Evolutionary conservation across 2,329 filamentous ascomycete species (phyloP), one percentile per base, ranked within the genome.

Genomic region (Alternaria arborescens): DNA sequence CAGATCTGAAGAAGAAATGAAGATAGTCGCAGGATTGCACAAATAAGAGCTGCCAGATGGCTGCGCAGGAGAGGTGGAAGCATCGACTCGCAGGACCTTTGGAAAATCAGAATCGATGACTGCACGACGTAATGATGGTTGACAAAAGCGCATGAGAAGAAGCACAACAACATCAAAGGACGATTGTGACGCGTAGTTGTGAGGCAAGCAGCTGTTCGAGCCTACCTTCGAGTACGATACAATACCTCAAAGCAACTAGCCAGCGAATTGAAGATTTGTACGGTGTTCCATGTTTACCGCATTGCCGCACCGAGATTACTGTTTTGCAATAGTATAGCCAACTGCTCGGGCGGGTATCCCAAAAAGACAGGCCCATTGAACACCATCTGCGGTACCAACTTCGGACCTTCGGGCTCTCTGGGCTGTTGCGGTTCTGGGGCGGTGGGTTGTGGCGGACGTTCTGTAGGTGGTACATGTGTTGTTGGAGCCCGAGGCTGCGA

Each of bases 331-430:
- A 79, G 47, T 7, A 65, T 64, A 43, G 74, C 71, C 30, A 78
- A 62, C 58, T 79, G 77, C 10, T 79, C 77, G 36, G 77, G 74
- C 2, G 77, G 72, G 57, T 97, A 97, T 0, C 94, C 94, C 70
- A 98, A 92, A 73, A 97, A 97, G 0, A 97, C 93, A 0, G 94
- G 94, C 0, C 94, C 94, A 8, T 92, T 97, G 74, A 97, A 97
- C 0, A 96, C 84, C 86, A 97, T 91, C 69, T 91, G 89, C 10
- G 91, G 87, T 10, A 75, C 72, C 47, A 71, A 47, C 40, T 65
- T 70, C 3, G 72, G 62, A 8, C 38, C n/a, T 36, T 61, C 62
- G 18, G 55, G 44, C 16, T 62, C 64, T 46, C 58, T 66, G 8
- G 40, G 53, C 43, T 58, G 52, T 26, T 52, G 30, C 41, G 56